Evolutionary conservation across 805 yeast species (phyloP).

Genomic region (Ogataea kodamae): DNA sequence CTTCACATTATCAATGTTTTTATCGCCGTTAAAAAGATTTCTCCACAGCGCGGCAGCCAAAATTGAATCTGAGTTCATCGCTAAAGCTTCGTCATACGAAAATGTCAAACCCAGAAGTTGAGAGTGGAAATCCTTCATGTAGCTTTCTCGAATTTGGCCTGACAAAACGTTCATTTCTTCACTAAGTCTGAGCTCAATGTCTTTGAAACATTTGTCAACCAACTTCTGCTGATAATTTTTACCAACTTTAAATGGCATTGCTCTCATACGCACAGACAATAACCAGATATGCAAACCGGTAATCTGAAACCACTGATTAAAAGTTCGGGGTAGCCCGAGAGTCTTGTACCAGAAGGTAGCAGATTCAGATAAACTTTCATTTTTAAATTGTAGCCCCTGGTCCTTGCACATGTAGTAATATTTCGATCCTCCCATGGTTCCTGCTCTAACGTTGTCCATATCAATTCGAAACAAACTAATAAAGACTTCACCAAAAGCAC

Average conservation of each 20-base stretch:
- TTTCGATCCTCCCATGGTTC: constrained; percentile 87
- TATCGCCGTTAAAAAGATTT: constrained; percentile 83
- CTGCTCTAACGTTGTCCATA: constrained; percentile 90
- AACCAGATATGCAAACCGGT: constrained; percentile 92
- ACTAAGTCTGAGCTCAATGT: constrained; percentile 80
- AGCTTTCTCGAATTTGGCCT: constrained; percentile 77
- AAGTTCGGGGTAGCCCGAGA: constrained; percentile 75
- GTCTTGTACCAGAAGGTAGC: constrained; percentile 86
- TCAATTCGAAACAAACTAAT: constrained; percentile 66
- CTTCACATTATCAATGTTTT: constrained; percentile 74
- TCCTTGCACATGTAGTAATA: constrained; percentile 84
- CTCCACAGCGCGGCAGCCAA: constrained; percentile 83
- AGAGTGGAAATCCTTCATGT: constrained; percentile 83
- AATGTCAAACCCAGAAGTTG: constrained; percentile 87
- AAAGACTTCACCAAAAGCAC: constrained; percentile 60
- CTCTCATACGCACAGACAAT: constrained; percentile 90
- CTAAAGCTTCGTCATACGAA: constrained; percentile 89
- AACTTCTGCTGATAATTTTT: constrained; percentile 87
- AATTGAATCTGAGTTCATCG: constrained; percentile 66
- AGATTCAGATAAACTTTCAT: constrained; percentile 64
- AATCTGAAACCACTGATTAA: constrained; percentile 95
- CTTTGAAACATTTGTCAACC: constrained; percentile 84
- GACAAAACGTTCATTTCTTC: constrained; percentile 83
- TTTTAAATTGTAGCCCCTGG: constrained; percentile 76
- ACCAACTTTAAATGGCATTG: constrained; percentile 88